Conservation (phyloP, 2,329 filamentous ascomycete genomes). For the Grosmannia clavigera region DNA sequence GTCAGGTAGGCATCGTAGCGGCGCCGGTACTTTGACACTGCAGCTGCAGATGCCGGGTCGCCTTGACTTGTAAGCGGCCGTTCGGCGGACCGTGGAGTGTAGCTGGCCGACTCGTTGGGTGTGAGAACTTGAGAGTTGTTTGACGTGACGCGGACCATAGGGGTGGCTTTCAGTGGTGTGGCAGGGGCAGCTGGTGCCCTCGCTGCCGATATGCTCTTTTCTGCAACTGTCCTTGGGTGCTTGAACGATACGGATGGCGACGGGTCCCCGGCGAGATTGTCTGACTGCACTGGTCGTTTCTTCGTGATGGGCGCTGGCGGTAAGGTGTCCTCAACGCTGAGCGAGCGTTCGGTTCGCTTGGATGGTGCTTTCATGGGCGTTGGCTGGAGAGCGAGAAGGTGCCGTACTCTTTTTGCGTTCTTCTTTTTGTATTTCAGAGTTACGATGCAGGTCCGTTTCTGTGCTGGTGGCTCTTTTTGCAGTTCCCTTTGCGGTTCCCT, state of each 20-base stretch:
- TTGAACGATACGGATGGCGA: conserved; percentile 16
- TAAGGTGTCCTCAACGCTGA: conserved; percentile 26
- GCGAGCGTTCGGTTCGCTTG: conserved; percentile 26
- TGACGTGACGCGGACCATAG: conserved; percentile 42
- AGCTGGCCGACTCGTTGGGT: conserved; percentile 31
- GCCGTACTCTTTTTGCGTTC: conserved; percentile 29
- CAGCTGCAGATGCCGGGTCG: conserved; percentile 15
- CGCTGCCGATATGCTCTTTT: conserved; percentile 21
- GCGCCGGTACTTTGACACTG: conserved; percentile 20
- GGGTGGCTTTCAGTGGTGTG: conserved; percentile 36
- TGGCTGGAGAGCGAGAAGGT: conserved; percentile 32
- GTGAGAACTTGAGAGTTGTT: conserved; percentile 40
- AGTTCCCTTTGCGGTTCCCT: not conserved
- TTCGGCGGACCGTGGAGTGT: conserved; percentile 27
- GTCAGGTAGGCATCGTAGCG: conserved; percentile 24
- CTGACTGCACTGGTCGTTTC: conserved; percentile 33
- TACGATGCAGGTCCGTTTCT: conserved; percentile 23
- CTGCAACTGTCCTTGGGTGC: conserved; percentile 26
- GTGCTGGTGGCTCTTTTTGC: not conserved
- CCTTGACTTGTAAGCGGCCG: conserved; percentile 24
- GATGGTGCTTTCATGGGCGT: conserved; percentile 23
- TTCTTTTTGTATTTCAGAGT: conserved; percentile 36
- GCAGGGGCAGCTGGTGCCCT: conserved; percentile 25
- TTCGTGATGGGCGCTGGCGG: conserved; percentile 26
- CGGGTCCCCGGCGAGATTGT: conserved; percentile 15